Conservation (phyloP, 352 stramenopile species). For the Pseudoperonospora humuli region DNA sequence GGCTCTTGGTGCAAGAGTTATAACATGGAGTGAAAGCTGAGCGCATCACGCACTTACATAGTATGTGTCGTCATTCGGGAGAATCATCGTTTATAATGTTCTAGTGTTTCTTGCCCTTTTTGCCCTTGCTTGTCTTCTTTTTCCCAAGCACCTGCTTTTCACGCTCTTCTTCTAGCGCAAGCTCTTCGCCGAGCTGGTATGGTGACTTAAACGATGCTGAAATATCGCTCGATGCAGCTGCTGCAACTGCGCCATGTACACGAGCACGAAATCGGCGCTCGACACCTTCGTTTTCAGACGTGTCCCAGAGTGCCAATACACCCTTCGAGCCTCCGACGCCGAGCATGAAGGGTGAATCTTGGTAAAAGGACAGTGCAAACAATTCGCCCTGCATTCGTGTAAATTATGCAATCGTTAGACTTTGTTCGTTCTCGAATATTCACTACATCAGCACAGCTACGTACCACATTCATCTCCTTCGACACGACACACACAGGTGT, state of each 20-base stretch:
- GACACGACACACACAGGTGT: constrained; percentile 74
- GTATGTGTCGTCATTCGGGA: constrained; percentile 3
- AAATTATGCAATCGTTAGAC: constrained; percentile 4
- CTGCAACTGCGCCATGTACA: constrained; percentile 31
- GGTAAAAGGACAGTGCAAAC: constrained; percentile 87
- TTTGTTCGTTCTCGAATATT: not conserved
- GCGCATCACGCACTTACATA: constrained; percentile 1
- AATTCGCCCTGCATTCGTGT: constrained; percentile 70
- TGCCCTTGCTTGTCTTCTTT: constrained; percentile 40
- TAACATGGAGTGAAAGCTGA: too few species aligned
- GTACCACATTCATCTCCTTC: constrained; percentile 90
- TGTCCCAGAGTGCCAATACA: constrained; percentile 86
- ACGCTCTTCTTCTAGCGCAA: constrained; percentile 62
- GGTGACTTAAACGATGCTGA: constrained; percentile 66
- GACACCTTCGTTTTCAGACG: constrained; percentile 77
- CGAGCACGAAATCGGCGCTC: constrained; percentile 79
- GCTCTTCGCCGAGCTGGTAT: constrained; percentile 68
- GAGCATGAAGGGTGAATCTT: constrained; percentile 84
- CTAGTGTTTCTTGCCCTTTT: constrained; percentile 36
- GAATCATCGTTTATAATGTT: constrained; percentile 13
- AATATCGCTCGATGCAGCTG: constrained; percentile 38
- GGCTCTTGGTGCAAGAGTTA: too few species aligned
- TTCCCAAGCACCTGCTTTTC: constrained; percentile 39
- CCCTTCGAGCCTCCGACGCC: constrained; percentile 86
- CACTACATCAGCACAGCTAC: constrained; percentile 17